These are phyloP conservation scores for Aspergillus nidulans DNA, from an alignment of 495 filamentous ascomycete species.

Conservation along the genomic window DNA sequence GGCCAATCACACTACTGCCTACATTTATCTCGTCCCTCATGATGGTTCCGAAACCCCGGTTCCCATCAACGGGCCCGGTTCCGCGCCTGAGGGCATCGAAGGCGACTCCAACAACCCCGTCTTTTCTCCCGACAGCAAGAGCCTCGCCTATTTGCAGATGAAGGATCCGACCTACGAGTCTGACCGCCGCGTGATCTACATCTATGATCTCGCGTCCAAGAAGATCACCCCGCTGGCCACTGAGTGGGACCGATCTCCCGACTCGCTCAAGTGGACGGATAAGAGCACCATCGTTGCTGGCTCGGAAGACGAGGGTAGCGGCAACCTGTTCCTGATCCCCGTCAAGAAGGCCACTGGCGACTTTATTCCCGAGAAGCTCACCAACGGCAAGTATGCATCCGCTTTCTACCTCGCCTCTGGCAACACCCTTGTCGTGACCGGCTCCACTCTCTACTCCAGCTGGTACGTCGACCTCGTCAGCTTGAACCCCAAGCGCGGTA, in stretches of 20 bases:
- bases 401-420: constrained; percentile 31
- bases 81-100: constrained; percentile 24
- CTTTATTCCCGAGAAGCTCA: constrained; percentile 31
- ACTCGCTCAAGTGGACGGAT: constrained; percentile 33
- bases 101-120: constrained; percentile 31
- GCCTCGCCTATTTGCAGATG: constrained; percentile 40
- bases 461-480: constrained; percentile 32
- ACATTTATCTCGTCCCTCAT: constrained; percentile 37
- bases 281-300: constrained; percentile 27
- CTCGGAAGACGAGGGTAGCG: constrained; percentile 28
- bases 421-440: constrained; percentile 31
- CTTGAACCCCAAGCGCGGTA: constrained; percentile 21
- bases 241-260: constrained; percentile 39
- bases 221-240: constrained; percentile 29
- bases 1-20: constrained; percentile 35
- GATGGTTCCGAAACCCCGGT: constrained; percentile 29
- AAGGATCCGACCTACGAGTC: constrained; percentile 32
- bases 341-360: constrained; percentile 21
- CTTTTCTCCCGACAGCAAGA: constrained; percentile 37
- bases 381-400: constrained; percentile 20
- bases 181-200: constrained; percentile 33
- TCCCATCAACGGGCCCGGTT: constrained; percentile 33
- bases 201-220: constrained; percentile 28
- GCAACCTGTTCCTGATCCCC: constrained; percentile 31
- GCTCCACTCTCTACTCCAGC: constrained; percentile 29